Evolutionary conservation across 768 basidiomycete genomes (phyloP), one percentile per base, ranked within the genome.

Genomic region (Tulasnella sp.): DNA sequence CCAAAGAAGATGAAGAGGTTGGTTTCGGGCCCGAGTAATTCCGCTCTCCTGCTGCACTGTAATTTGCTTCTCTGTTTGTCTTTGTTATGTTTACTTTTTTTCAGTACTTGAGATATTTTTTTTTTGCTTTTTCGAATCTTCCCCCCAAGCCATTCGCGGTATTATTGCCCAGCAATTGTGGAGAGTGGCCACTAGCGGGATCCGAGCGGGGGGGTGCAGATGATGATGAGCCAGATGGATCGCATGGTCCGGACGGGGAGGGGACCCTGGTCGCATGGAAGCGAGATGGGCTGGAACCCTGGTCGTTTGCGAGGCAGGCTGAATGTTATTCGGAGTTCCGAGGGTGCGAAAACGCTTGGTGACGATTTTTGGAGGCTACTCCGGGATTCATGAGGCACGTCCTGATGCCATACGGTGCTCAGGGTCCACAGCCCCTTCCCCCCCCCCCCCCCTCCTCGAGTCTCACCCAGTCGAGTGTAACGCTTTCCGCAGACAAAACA

Each of bases 381-480:
- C 61, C 61, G 61, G 61, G 61, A 32, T 67, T 67, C 61, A 67
- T 67, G 61, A 67, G 61, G 61, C 61, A 29, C 26, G 16, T 67
- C 61, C 61, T 67, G 61, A 67, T 67, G 61, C 61, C 61, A 67
- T 67, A 67, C 61, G 61, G 61, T 67, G 61, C 61, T 67, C 61
- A 67, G 61, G 61, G 61, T 67, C 61, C 61, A 67, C 61, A 29
- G 29, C 61, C 61, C 61, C 16, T 67, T 29, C 61, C 55, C 55
- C 57, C 26, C 57, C 48, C 48, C 23, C 51, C 11, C n/a, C n/a
- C 51, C 23, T n/a, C n/a, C 18, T 67, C 61, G 61, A 57, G 55
- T 57, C 55, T 57, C 55, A 51, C 51, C n/a, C 23, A 51, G 20
- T 51, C 7, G 0, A 44, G 2, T 51, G 51, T n/a, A 67, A 67